Conservation (phyloP, 2,329 filamentous ascomycete genomes). For the Colletotrichum echinochloae region DNA sequence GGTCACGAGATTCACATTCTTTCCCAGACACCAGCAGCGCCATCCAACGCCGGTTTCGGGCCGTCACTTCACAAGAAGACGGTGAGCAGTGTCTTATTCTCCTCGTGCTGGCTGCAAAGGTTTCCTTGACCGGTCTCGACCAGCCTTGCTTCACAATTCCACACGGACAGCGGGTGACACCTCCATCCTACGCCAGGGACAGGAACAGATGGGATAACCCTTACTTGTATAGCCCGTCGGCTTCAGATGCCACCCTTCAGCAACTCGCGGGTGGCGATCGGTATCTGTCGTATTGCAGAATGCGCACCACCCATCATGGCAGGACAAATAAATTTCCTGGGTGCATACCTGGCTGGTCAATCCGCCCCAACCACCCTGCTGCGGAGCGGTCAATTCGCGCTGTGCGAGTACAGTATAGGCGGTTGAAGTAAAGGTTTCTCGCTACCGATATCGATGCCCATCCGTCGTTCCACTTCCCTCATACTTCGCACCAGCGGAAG, state of each 20-base stretch:
- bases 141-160: constrained; percentile 11
- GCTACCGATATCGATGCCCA: neutral
- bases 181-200: constrained; percentile 16
- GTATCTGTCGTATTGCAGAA: constrained; percentile 14
- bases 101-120: constrained; percentile 16
- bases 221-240: neutral
- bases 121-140: constrained; percentile 2
- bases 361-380: constrained; percentile 12
- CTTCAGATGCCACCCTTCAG: constrained; percentile 17
- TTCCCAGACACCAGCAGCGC: constrained; percentile 29
- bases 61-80: constrained; percentile 27
- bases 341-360: constrained; percentile 24
- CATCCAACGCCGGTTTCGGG: constrained; percentile 26
- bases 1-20: constrained; percentile 27
- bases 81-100: constrained; percentile 21
- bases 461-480: neutral
- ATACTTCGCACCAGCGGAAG: neutral
- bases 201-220: neutral
- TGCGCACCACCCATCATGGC: constrained; percentile 23
- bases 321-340: constrained; percentile 19
- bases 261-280: constrained; percentile 3
- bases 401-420: neutral
- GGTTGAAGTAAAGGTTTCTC: neutral
- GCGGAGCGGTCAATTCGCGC: neutral
- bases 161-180: constrained; percentile 16